A percentile compares a stretch with the other conserved stretches of the same genome.
Evolutionary conservation across 163 green algal genomes (phyloP).

Genomic region (Chlorella variabilis): DNA sequence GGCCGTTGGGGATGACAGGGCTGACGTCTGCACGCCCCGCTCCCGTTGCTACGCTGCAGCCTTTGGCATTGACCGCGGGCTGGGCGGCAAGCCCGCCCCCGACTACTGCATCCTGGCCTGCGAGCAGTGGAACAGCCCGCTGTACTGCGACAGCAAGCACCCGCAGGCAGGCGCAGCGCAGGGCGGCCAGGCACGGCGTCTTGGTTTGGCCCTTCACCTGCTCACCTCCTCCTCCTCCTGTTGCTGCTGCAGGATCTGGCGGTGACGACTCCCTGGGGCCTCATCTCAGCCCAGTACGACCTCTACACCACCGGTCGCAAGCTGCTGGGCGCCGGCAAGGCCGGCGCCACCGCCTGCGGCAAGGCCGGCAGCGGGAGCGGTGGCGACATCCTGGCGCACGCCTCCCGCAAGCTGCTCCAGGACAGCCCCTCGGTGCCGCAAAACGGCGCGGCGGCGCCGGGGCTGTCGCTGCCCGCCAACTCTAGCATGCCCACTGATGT

Average conservation of each 20-base stretch:
- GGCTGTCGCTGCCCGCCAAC: constrained; percentile 32
- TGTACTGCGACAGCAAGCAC: constrained; percentile 74
- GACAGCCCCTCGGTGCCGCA: background rate
- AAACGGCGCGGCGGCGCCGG: background rate
- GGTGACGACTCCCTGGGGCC: constrained; percentile 63
- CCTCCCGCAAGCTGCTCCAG: constrained; percentile 20
- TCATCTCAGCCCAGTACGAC: constrained; percentile 47
- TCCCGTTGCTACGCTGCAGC: constrained; percentile 5
- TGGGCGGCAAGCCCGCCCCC: constrained; percentile 71
- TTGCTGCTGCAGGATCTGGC: constrained; percentile 52
- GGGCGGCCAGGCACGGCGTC: too few relatives aligned
- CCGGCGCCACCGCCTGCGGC: background rate
- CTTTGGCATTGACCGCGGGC: constrained; percentile 73
- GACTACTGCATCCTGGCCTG: constrained; percentile 86
- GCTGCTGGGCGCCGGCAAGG: background rate
- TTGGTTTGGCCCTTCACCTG: too few relatives aligned
- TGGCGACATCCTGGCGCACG: background rate
- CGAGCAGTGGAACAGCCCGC: constrained; percentile 86
- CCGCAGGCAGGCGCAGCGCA: constrained; percentile 40
- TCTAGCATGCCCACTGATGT: constrained; percentile 7
- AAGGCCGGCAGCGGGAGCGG: background rate
- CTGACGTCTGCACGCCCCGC: too few relatives aligned
- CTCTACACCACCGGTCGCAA: constrained; percentile 25
- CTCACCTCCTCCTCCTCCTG: too few relatives aligned
- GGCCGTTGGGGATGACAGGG: too few relatives aligned